phyloP scores from a whole-genome alignment of 1,284 basidiomycete species.

The Ceratobasidium sp. region DNA sequence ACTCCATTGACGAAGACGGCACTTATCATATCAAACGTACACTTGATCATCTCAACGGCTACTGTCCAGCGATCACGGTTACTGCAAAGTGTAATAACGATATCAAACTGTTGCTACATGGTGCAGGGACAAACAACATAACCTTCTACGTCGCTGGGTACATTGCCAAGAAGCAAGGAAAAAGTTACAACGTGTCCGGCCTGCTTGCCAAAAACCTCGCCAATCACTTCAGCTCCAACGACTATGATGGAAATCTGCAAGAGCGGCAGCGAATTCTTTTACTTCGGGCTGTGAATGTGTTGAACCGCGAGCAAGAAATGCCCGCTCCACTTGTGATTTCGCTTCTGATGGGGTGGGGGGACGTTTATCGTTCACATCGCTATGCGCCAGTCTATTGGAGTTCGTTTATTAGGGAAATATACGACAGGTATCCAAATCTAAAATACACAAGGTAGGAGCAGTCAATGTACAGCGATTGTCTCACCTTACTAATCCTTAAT shows the following conservation, averaged over 20 bases:
- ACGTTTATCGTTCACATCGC: background rate
- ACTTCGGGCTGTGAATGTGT: conserved; percentile 38
- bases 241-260: background rate
- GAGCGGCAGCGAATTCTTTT: conserved; percentile 25
- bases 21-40: conserved; percentile 32
- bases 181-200: conserved; percentile 52
- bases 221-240: background rate
- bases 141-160: conserved; percentile 52
- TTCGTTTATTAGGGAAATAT: background rate
- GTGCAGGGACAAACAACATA: conserved; percentile 15
- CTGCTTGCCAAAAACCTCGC: conserved; percentile 23
- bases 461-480: background rate
- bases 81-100: conserved; percentile 58
- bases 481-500: too few relatives aligned
- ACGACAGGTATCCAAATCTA: background rate
- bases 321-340: conserved; percentile 37
- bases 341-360: conserved; percentile 30
- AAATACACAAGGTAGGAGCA: background rate
- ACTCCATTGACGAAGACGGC: conserved; percentile 50
- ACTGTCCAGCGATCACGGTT: conserved; percentile 53
- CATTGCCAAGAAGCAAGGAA: conserved; percentile 51
- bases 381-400: background rate
- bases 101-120: conserved; percentile 54
- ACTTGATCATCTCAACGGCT: conserved; percentile 56
- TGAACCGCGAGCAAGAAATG: conserved; percentile 44